These are phyloP conservation scores for Dryas alaskensis DNA, from an alignment of 306 rosid genomes.

Conservation along the genomic window DNA sequence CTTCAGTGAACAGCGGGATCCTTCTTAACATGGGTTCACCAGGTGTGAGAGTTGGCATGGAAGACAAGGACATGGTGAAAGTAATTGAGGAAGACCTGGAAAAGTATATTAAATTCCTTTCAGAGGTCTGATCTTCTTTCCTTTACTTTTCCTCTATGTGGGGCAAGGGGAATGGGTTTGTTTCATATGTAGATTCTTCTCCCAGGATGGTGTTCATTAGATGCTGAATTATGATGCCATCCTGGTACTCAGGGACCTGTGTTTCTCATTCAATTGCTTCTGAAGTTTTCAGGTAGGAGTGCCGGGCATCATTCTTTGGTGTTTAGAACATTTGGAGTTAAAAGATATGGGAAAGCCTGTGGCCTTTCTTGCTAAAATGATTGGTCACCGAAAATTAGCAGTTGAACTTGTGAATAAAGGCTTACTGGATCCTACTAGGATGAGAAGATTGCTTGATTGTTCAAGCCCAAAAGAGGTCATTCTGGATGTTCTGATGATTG, in stretches of 20 bases:
- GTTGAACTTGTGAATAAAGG: conserved; percentile 80
- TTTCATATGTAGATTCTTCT: not conserved
- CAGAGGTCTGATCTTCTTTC: conserved; percentile 61
- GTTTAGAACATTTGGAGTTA: conserved; percentile 68
- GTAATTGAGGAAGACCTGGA: conserved; percentile 87
- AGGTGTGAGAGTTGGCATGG: conserved; percentile 73
- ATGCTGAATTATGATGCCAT: conserved; percentile 6
- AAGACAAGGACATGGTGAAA: conserved; percentile 71
- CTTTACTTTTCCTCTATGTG: conserved; percentile 6
- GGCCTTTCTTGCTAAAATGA: conserved; percentile 94
- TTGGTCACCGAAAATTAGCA: conserved; percentile 71
- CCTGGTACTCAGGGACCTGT: not conserved
- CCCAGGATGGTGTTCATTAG: not conserved
- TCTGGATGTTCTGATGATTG: conserved; percentile 76
- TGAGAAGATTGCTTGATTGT: conserved; percentile 66
- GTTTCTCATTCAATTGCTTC: conserved; percentile 33
- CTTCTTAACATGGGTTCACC: conserved; percentile 86
- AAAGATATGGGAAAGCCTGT: conserved; percentile 76
- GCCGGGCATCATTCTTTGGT: conserved; percentile 60
- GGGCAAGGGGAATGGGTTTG: not conserved
- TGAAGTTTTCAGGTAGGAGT: conserved; percentile 73
- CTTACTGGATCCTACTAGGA: conserved; percentile 67
- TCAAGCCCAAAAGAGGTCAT: conserved; percentile 70
- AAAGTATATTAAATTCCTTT: conserved; percentile 67
- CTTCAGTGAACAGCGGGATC: conserved; percentile 83